Evolutionary conservation across 768 basidiomycete species (phyloP).

Genomic region (Rhodosporidiobolus sp.): DNA sequence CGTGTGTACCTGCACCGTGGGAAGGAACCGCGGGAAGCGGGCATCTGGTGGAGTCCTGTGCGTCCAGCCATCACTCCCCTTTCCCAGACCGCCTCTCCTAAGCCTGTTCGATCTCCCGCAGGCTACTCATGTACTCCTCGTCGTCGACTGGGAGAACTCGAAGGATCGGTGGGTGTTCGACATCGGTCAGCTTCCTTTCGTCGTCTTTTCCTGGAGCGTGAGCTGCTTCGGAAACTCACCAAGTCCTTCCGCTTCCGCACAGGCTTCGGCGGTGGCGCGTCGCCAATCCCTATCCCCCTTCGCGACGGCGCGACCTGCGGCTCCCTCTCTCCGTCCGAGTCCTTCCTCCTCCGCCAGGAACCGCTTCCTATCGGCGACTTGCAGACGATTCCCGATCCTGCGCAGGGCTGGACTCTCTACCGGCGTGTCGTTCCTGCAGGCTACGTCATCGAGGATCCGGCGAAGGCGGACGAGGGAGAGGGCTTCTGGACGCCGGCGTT

Average conservation of each 20-base stretch:
- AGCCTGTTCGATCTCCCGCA: background rate
- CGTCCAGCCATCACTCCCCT: background rate
- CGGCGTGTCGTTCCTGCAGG: constrained; percentile 17
- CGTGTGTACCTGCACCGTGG: constrained; percentile 32
- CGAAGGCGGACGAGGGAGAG: background rate
- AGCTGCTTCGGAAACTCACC: too few relatives aligned
- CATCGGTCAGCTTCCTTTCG: background rate
- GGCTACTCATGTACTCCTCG: constrained; percentile 13
- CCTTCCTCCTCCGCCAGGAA: constrained; percentile 23
- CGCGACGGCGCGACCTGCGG: constrained; percentile 13
- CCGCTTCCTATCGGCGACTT: constrained; percentile 15
- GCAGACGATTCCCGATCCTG: constrained; percentile 2
- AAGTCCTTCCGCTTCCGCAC: too few relatives aligned
- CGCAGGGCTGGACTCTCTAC: constrained; percentile 18
- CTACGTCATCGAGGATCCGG: background rate
- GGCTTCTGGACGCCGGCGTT: constrained; percentile 29
- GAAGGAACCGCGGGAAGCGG: constrained; percentile 9
- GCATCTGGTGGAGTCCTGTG: constrained; percentile 9
- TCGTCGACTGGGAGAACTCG: constrained; percentile 26
- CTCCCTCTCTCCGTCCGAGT: constrained; percentile 17
- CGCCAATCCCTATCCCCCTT: constrained; percentile 17
- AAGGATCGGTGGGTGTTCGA: constrained; percentile 8
- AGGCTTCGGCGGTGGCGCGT: constrained; percentile 32
- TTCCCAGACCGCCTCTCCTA: too few relatives aligned
- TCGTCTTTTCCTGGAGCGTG: background rate